phyloP scores from a whole-genome alignment of 139 green algal species.

The Haematococcus sp. region DNA sequence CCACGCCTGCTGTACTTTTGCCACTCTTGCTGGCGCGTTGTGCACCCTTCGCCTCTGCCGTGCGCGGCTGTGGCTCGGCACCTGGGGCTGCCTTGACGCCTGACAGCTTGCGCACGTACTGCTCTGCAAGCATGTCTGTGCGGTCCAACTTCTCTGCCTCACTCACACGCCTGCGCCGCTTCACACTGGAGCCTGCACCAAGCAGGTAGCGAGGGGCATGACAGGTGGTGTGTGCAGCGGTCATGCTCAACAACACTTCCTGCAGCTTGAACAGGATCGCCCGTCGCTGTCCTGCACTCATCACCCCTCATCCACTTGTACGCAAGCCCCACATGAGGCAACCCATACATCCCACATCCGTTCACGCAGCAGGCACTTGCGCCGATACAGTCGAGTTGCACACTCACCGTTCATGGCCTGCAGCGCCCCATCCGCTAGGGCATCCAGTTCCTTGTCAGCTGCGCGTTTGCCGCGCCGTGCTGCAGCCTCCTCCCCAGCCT shows the following conservation, averaged over 20 bases:
- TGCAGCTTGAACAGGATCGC: too few species aligned
- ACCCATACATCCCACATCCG: too few species aligned
- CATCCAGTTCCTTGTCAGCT: slow-evolving; percentile 3
- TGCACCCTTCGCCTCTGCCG: background rate
- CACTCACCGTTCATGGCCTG: slow-evolving; percentile 16
- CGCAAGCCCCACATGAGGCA: too few species aligned
- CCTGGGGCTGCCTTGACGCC: background rate
- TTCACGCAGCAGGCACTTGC: too few species aligned
- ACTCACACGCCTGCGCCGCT: slow-evolving; percentile 20
- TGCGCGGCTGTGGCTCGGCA: background rate
- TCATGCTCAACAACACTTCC: too few species aligned
- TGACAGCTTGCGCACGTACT: slow-evolving; percentile 41
- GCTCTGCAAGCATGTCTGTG: slow-evolving; percentile 39
- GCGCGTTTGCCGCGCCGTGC: too few species aligned
- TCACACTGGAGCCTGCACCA: slow-evolving; percentile 7
- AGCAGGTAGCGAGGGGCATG: too few species aligned
- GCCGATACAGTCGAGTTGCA: too few species aligned
- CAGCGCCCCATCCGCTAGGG: slow-evolving; percentile 3
- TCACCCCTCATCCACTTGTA: too few species aligned
- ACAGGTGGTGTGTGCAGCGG: too few species aligned
- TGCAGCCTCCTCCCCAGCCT: background rate
- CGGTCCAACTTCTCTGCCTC: slow-evolving; percentile 33
- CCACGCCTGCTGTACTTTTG: background rate
- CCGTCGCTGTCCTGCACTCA: too few species aligned
- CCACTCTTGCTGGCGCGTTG: background rate